phyloP scores from a whole-genome alignment of 495 filamentous ascomycete species.

The Tuber umbilicatum region DNA sequence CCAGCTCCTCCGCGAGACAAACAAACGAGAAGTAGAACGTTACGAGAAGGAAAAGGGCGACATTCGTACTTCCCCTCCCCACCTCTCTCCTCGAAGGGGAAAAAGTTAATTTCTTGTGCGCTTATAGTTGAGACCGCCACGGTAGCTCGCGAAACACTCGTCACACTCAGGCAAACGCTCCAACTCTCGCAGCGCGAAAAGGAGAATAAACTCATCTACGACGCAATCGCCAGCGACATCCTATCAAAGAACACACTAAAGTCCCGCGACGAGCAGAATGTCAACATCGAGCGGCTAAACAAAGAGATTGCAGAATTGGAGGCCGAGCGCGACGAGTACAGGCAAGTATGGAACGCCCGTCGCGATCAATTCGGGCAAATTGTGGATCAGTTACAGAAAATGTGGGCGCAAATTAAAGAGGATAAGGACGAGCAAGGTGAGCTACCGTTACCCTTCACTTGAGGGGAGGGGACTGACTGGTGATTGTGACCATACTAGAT shows the following conservation, averaged over 20 bases:
- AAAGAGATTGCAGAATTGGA: conserved; percentile 83
- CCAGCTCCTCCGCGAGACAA: conserved; percentile 77
- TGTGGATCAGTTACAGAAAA: conserved; percentile 80
- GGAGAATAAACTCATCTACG: conserved; percentile 81
- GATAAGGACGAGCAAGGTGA: conserved; percentile 78
- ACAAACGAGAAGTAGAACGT: conserved; percentile 73
- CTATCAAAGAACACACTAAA: conserved; percentile 60
- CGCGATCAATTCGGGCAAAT: conserved; percentile 83
- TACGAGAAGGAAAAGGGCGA: conserved; percentile 73
- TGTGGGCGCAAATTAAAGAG: conserved; percentile 79
- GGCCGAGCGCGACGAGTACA: conserved; percentile 73
- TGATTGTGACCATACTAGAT: conserved; percentile 43
- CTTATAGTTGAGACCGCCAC: conserved; percentile 50
- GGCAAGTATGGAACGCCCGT: conserved; percentile 75
- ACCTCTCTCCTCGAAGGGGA: background rate
- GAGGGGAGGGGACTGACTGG: conserved; percentile 43
- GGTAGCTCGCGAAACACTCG: conserved; percentile 67
- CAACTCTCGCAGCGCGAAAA: conserved; percentile 72
- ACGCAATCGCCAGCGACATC: conserved; percentile 66
- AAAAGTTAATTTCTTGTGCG: conserved; percentile 47
- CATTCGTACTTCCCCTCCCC: conserved; percentile 47
- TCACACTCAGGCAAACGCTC: conserved; percentile 61
- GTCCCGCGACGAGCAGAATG: conserved; percentile 73
- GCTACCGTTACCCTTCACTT: conserved; percentile 37
- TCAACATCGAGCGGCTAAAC: conserved; percentile 69